Percentiles rank a stretch among this genome's conserved stretches.
Evolutionary conservation across 441 rosid species (phyloP).

Genomic region (Aquilaria agallochum): DNA sequence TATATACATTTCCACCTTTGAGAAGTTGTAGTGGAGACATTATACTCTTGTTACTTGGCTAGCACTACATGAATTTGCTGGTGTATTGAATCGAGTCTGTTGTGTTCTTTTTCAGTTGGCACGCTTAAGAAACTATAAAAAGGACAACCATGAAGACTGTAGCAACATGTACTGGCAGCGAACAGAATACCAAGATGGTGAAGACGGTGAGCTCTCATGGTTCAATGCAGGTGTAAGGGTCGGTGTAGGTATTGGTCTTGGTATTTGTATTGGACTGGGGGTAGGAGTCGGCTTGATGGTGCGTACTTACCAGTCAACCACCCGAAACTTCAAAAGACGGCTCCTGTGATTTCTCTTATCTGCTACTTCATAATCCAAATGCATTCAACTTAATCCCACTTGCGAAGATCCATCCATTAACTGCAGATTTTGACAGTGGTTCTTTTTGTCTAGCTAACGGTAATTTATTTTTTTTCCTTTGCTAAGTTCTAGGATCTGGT

Average conservation of each 20-base stretch:
- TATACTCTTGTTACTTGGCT: not conserved
- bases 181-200: slow-evolving; percentile 46
- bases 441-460: slow-evolving; percentile 15
- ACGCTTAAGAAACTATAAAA: slow-evolving; percentile 48
- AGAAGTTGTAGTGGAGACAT: no score
- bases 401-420: slow-evolving; percentile 7
- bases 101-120: slow-evolving; percentile 31
- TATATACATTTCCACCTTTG: no score
- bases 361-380: slow-evolving; percentile 13
- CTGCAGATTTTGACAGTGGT: slow-evolving; percentile 46
- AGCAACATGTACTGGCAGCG: slow-evolving; percentile 67
- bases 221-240: slow-evolving; percentile 91
- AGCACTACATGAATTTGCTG: not conserved
- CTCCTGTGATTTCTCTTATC: slow-evolving; percentile 28
- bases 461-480: not conserved
- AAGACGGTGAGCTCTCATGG: slow-evolving; percentile 90
- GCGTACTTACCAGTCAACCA: slow-evolving; percentile 68
- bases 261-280: slow-evolving; percentile 75
- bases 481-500: not conserved
- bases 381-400: slow-evolving; percentile 19
- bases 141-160: slow-evolving; percentile 47
- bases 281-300: slow-evolving; percentile 82
- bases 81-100: slow-evolving; percentile 1
- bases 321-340: slow-evolving; percentile 63
- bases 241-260: slow-evolving; percentile 92